A percentile compares a stretch with the other conserved stretches of the same genome.
Evolutionary conservation across 345 rosid genomes (phyloP).

Genomic region (Mangifera indica): DNA sequence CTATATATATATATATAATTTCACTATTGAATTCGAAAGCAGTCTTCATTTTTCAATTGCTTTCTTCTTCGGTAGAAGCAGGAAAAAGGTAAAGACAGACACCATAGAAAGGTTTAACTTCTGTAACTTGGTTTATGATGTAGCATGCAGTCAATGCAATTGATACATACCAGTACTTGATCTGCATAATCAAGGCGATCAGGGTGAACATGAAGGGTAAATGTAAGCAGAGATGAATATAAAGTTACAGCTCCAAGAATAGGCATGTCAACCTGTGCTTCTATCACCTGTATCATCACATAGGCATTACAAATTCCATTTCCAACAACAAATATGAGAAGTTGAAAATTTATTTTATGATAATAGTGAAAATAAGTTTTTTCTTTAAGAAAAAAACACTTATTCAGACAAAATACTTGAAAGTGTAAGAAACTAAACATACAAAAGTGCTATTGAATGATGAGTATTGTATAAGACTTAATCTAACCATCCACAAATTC

Average conservation of each 20-base stretch:
- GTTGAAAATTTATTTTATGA: neutral
- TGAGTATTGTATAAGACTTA: neutral
- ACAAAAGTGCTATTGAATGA: neutral
- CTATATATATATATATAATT: neutral
- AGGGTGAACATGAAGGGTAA: slow-evolving; percentile 98
- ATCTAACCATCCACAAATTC: neutral
- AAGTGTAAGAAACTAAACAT: neutral
- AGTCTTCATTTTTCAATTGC: neutral
- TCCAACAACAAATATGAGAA: neutral
- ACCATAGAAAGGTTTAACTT: neutral
- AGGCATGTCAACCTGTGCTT: slow-evolving; percentile 94
- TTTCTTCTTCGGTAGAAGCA: neutral
- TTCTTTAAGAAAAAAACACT: neutral
- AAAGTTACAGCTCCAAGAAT: slow-evolving; percentile 86
- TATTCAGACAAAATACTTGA: too few relatives aligned
- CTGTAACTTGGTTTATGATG: slow-evolving; percentile 4
- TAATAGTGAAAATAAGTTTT: neutral
- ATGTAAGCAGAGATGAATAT: slow-evolving; percentile 95
- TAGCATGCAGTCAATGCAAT: slow-evolving; percentile 5
- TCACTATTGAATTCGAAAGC: neutral
- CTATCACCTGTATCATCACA: slow-evolving; percentile 70
- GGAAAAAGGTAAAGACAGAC: neutral
- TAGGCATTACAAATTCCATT: slow-evolving; percentile 8
- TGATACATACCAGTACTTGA: slow-evolving; percentile 85
- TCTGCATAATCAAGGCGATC: slow-evolving; percentile 99